phyloP scores from a whole-genome alignment of 495 filamentous ascomycete genomes.

The Lasiosphaeriaceae sp. region DNA sequence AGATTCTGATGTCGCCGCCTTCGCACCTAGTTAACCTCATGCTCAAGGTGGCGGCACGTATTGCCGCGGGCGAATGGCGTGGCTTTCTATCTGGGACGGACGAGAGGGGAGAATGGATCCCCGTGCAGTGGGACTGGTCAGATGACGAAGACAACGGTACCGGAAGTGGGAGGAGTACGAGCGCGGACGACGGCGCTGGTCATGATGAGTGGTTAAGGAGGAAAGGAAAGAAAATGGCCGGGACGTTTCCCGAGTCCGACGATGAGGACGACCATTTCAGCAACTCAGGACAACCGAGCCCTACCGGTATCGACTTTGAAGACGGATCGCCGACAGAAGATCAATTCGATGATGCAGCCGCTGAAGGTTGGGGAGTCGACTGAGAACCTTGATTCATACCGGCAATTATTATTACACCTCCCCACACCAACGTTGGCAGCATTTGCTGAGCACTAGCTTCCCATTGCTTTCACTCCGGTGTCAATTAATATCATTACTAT shows the following conservation, averaged over 20 bases:
- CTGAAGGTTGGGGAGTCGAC: constrained; percentile 32
- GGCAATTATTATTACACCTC: no score
- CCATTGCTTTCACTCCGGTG: no score
- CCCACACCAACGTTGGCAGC: no score
- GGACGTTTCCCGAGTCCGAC: constrained; percentile 26
- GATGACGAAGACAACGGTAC: constrained; percentile 40
- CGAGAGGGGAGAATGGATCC: constrained; percentile 47
- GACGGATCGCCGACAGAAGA: not conserved
- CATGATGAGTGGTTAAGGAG: constrained; percentile 11
- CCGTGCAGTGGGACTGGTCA: constrained; percentile 53
- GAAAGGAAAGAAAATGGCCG: constrained; percentile 19
- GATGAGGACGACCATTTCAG: constrained; percentile 9
- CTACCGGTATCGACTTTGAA: not conserved
- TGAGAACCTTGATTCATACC: constrained; percentile 9
- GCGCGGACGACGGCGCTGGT: constrained; percentile 8
- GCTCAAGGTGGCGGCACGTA: constrained; percentile 71
- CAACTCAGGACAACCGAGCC: no score
- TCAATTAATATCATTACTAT: no score
- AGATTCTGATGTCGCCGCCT: constrained; percentile 71
- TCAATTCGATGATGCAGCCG: constrained; percentile 11
- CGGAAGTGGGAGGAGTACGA: constrained; percentile 16
- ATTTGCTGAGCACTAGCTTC: no score
- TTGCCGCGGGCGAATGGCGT: constrained; percentile 60
- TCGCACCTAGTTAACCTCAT: constrained; percentile 71
- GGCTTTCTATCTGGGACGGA: constrained; percentile 46